A percentile compares a stretch with the other conserved stretches of the same genome.
Evolutionary conservation across 2,329 filamentous ascomycete species (phyloP).

Genomic region (Talaromyces sp.): DNA sequence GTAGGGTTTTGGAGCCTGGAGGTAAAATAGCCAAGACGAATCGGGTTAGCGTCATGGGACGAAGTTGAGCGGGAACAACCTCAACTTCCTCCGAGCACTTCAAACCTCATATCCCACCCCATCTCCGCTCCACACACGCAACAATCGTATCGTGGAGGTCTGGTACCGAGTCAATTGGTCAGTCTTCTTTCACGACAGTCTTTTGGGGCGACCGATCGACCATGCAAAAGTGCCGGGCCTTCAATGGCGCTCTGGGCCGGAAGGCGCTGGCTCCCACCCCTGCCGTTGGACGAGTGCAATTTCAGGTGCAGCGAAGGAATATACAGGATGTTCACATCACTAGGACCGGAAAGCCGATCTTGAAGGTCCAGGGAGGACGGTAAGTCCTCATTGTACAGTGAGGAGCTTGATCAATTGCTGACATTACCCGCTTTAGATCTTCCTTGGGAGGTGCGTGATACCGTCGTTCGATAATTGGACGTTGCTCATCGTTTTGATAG

Average conservation of each 20-base stretch:
- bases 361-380: constrained; percentile 86
- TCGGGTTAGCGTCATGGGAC: constrained; percentile 12
- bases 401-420: constrained; percentile 20
- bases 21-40: background rate
- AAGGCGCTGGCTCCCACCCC: constrained; percentile 37
- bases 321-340: constrained; percentile 87
- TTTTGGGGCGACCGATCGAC: constrained; percentile 30
- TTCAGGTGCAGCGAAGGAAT: constrained; percentile 47
- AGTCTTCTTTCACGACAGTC: constrained; percentile 14
- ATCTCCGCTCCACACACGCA: constrained; percentile 15
- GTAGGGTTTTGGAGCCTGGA: background rate
- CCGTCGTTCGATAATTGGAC: constrained; percentile 18
- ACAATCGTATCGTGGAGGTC: constrained; percentile 16
- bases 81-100: constrained; percentile 4
- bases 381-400: constrained; percentile 46
- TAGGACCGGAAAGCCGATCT: constrained; percentile 90
- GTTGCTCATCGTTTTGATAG: constrained; percentile 49
- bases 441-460: constrained; percentile 72
- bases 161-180: constrained; percentile 21
- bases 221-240: constrained; percentile 47
- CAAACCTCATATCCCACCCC: constrained; percentile 10
- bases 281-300: constrained; percentile 31
- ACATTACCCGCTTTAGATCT: constrained; percentile 54
- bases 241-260: constrained; percentile 41
- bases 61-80: constrained; percentile 18